A percentile compares a stretch with the other conserved stretches of the same genome.
Conservation (phyloP, 2,329 filamentous ascomycete genomes). For the Botrytis tulipae region DNA sequence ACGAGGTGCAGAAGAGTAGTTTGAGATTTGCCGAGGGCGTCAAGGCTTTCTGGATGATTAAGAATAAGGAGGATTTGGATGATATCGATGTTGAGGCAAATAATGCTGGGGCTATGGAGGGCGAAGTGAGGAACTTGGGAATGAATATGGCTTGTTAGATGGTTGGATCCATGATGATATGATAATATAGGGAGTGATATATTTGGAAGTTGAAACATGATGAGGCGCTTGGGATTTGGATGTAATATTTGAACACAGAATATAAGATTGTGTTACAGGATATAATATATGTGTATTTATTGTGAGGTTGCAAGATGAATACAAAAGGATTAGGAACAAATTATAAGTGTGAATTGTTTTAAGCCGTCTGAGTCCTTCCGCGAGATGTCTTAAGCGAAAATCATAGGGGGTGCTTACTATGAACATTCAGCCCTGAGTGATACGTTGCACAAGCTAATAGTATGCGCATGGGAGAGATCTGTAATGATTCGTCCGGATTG, state of each 20-base stretch:
- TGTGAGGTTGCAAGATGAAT: not conserved
- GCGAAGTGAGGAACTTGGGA: conserved; percentile 30
- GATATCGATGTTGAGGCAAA: conserved; percentile 38
- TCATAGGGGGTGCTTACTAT: not conserved
- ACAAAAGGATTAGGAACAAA: not conserved
- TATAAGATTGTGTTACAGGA: not conserved
- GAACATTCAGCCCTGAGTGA: not conserved
- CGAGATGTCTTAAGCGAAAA: conserved; percentile 6
- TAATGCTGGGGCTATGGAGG: conserved; percentile 17
- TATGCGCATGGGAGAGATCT: not conserved
- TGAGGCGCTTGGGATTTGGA: not conserved
- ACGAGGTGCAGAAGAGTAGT: conserved; percentile 61
- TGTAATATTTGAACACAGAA: not conserved
- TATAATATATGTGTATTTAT: too few species aligned
- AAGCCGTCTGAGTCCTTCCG: not conserved
- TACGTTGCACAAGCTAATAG: not conserved
- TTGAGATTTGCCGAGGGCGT: conserved; percentile 66
- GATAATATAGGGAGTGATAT: not conserved
- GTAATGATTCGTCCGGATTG: not conserved
- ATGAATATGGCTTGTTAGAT: conserved; percentile 33
- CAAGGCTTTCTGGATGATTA: conserved; percentile 74
- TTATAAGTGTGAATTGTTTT: not conserved
- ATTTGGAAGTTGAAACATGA: not conserved
- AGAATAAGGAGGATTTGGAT: conserved; percentile 63
- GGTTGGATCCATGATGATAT: not conserved